Conservation (phyloP, 495 filamentous ascomycete genomes). For the Lepidopterella palustris region DNA sequence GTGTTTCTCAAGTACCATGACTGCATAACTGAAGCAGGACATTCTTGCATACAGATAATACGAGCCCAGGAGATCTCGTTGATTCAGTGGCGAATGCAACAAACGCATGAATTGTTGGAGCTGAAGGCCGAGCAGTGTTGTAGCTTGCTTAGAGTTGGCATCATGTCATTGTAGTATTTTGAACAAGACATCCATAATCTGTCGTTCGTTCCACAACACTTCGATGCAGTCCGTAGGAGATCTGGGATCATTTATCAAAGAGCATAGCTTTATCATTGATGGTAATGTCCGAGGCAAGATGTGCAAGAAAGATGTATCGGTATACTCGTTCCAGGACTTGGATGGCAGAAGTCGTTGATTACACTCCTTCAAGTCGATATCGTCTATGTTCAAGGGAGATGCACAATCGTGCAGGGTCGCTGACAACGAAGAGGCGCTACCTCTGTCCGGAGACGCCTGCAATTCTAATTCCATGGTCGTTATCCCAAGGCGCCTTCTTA, state of each 20-base stretch:
- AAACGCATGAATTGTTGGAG: constrained; percentile 15
- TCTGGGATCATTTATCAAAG: not conserved
- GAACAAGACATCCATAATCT: constrained; percentile 2
- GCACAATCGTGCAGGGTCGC: constrained; percentile 13
- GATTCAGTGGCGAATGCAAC: too few species aligned
- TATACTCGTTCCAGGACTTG: constrained; percentile 2
- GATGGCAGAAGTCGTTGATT: constrained; percentile 6
- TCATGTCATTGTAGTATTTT: constrained; percentile 11
- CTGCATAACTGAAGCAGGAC: too few species aligned
- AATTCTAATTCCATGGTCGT: constrained; percentile 16
- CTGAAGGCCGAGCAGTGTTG: constrained; percentile 16
- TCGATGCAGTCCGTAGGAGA: not conserved
- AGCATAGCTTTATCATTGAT: constrained; percentile 9
- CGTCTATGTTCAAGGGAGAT: constrained; percentile 17
- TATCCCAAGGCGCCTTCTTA: constrained; percentile 16
- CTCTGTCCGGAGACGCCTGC: constrained; percentile 17
- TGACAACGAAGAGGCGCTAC: constrained; percentile 4
- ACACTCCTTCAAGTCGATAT: constrained; percentile 1
- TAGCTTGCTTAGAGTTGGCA: constrained; percentile 8
- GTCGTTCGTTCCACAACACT: constrained; percentile 8
- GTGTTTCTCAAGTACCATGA: constrained; percentile 9
- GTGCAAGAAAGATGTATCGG: constrained; percentile 14
- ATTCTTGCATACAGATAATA: too few species aligned
- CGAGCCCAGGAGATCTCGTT: too few species aligned
- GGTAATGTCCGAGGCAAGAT: not conserved